Conservation (phyloP, 768 basidiomycete genomes). For the Amanita inopinata region DNA sequence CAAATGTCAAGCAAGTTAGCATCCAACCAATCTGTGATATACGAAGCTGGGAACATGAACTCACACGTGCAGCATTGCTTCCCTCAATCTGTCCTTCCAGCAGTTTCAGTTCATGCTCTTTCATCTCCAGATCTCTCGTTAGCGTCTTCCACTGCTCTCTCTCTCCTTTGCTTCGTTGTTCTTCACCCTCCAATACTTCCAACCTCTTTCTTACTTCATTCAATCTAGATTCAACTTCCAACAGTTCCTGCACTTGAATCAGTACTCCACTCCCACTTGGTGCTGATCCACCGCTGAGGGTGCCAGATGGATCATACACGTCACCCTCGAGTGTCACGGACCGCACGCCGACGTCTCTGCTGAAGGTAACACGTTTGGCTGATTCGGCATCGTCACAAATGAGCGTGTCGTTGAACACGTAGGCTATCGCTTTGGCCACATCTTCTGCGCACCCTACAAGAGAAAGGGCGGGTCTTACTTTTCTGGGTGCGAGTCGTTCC, state of each 20-base stretch:
- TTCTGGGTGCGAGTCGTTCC: constrained; percentile 61
- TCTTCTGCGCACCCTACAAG: constrained; percentile 77
- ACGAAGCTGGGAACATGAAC: constrained; percentile 17
- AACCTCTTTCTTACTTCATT: constrained; percentile 38
- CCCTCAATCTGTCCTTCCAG: constrained; percentile 79
- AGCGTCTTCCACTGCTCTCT: constrained; percentile 54
- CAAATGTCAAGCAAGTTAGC: constrained; percentile 2
- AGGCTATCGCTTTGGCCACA: constrained; percentile 82
- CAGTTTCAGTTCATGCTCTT: constrained; percentile 76
- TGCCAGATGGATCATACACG: constrained; percentile 93
- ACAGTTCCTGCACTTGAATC: constrained; percentile 75
- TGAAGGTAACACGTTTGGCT: constrained; percentile 84
- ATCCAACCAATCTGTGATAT: background rate
- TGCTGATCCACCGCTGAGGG: constrained; percentile 84
- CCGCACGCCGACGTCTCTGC: constrained; percentile 51
- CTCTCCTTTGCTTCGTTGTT: constrained; percentile 37
- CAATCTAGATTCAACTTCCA: constrained; percentile 55
- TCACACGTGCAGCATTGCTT: constrained; percentile 82
- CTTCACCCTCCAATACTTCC: constrained; percentile 43
- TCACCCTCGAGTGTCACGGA: constrained; percentile 94
- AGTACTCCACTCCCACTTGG: constrained; percentile 68
- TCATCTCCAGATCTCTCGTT: constrained; percentile 73
- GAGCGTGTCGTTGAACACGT: constrained; percentile 88
- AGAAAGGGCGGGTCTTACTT: constrained; percentile 81
- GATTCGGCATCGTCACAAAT: constrained; percentile 84